Evolutionary conservation across 192 early-diverging fungal genomes (phyloP).

Genomic region (Geranomyces michiganensis): DNA sequence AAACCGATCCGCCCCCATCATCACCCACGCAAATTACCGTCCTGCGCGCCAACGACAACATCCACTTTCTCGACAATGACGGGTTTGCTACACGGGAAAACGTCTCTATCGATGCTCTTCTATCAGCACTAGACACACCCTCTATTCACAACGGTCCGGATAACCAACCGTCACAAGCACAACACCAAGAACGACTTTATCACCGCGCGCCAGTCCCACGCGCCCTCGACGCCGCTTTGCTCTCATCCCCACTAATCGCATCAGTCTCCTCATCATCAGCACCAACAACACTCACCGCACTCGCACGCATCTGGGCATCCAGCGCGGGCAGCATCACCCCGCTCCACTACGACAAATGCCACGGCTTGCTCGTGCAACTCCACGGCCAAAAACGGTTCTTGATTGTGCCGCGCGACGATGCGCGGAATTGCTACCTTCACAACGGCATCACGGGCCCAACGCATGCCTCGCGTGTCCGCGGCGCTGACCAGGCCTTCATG

Average conservation of each 20-base stretch:
- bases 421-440: conserved; percentile 42
- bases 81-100: background rate
- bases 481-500: conserved; percentile 39
- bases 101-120: background rate
- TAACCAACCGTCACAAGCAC: background rate
- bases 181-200: background rate
- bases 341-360: conserved; percentile 58
- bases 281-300: background rate
- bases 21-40: background rate
- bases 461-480: conserved; percentile 50
- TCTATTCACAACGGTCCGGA: background rate
- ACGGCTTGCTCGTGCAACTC: conserved; percentile 54
- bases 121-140: background rate
- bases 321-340: conserved; percentile 51
- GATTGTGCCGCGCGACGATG: conserved; percentile 50
- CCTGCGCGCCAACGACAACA: conserved; percentile 2
- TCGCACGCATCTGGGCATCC: conserved; percentile 52
- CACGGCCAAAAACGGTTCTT: conserved; percentile 53
- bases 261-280: background rate
- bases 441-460: conserved; percentile 49
- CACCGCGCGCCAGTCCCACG: background rate
- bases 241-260: background rate
- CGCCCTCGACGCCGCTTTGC: background rate
- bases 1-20: no score
- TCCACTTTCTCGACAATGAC: conserved; percentile 18